Conservation (phyloP, 2,329 filamentous ascomycete species). For the Eutypa lata region DNA sequence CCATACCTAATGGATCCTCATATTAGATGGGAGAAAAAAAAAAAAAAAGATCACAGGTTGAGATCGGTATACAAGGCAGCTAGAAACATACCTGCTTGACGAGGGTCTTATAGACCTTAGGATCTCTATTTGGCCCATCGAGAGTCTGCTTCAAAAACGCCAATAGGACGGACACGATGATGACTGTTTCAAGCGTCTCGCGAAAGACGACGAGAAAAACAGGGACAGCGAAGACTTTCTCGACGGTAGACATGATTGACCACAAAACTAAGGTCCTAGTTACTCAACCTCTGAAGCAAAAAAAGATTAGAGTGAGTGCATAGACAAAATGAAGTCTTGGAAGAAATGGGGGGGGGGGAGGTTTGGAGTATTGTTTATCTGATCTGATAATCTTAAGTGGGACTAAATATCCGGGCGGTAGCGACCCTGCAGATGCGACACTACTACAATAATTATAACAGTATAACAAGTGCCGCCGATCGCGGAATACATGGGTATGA, state of each 20-base stretch:
- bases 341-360: neutral
- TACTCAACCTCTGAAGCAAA: no score
- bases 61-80: neutral
- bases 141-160: slow-evolving; percentile 83
- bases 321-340: neutral
- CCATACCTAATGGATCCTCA: slow-evolving; percentile 57
- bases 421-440: neutral
- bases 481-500: no score
- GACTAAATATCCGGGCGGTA: neutral
- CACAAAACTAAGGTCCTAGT: neutral
- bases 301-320: no score
- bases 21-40: no score
- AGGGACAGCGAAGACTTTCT: slow-evolving; percentile 26
- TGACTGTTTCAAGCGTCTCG: slow-evolving; percentile 77
- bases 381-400: slow-evolving; percentile 4
- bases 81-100: slow-evolving; percentile 52
- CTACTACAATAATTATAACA: neutral
- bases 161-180: slow-evolving; percentile 83
- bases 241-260: neutral
- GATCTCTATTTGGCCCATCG: slow-evolving; percentile 59
- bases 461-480: neutral
- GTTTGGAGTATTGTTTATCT: slow-evolving; percentile 6
- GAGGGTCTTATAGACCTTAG: slow-evolving; percentile 62
- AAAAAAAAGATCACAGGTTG: neutral
- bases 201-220: slow-evolving; percentile 89